Percentiles rank a stretch among this genome's conserved stretches.
Conservation (phyloP, 1,284 basidiomycete species). For the Vanrija sp. region DNA sequence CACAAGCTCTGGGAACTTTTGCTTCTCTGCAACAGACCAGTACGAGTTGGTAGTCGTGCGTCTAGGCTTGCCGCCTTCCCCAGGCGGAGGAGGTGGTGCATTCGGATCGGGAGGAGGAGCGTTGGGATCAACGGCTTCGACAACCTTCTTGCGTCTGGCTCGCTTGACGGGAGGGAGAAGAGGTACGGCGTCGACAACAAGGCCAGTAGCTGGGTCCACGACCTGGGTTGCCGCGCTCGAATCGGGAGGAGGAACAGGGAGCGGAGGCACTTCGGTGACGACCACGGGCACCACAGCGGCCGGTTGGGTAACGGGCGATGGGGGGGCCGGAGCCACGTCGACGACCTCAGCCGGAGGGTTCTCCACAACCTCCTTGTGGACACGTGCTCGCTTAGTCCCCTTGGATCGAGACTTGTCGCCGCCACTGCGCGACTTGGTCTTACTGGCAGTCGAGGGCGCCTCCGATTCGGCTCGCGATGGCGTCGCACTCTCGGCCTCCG, state of each 20-base stretch:
- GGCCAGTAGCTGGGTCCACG: constrained; percentile 10
- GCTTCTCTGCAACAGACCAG: constrained; percentile 56
- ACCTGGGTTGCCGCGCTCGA: neutral
- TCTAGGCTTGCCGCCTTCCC: constrained; percentile 11
- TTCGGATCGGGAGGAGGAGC: constrained; percentile 1
- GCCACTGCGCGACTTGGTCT: constrained; percentile 22
- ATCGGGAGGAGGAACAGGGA: neutral
- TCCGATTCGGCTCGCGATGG: constrained; percentile 33
- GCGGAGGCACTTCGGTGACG: neutral
- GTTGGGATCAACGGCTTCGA: constrained; percentile 10
- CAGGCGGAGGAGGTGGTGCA: neutral
- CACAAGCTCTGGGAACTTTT: constrained; percentile 62
- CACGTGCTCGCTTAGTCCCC: constrained; percentile 34
- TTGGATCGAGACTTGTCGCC: constrained; percentile 17
- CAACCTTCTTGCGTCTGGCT: constrained; percentile 29
- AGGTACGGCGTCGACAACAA: constrained; percentile 13
- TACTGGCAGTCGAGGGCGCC: constrained; percentile 21
- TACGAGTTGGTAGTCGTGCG: constrained; percentile 47
- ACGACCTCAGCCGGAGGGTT: neutral
- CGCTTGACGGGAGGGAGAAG: constrained; percentile 39
- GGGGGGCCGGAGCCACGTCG: neutral
- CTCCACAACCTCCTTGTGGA: constrained; percentile 13
- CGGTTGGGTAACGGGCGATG: neutral
- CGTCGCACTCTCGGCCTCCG: constrained; percentile 6
- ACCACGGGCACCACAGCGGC: neutral